Percentiles rank a stretch among this genome's conserved stretches.
These are phyloP conservation scores for Phytophthora gonapodyides DNA, from an alignment of 352 stramenopile species.

Conservation along the genomic window DNA sequence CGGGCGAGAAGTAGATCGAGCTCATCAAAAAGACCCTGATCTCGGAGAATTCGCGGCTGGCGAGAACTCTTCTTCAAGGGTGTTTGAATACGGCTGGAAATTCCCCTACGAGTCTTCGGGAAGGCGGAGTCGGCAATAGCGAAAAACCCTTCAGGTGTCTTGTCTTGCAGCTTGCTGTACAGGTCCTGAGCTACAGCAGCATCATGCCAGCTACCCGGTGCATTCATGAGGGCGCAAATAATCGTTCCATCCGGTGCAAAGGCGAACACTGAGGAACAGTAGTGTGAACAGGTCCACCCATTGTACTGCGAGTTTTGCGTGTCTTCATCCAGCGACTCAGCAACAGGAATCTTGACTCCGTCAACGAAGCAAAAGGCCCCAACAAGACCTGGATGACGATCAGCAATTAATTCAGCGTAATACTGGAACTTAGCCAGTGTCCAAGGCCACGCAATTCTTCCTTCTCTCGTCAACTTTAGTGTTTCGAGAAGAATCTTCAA, in stretches of 20 bases:
- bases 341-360: conserved; percentile 24
- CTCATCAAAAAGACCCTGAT: background rate
- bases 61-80: conserved; percentile 20
- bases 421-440: conserved; percentile 1
- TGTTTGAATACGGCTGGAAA: conserved; percentile 11
- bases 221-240: conserved; percentile 13
- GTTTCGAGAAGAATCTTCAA: conserved; percentile 14
- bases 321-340: conserved; percentile 6
- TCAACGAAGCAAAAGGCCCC: conserved; percentile 28
- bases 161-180: conserved; percentile 14
- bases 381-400: conserved; percentile 11
- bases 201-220: conserved; percentile 26
- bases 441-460: conserved; percentile 13
- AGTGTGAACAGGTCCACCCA: conserved; percentile 28
- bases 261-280: conserved; percentile 23
- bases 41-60: background rate
- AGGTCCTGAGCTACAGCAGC: conserved; percentile 13
- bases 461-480: conserved; percentile 1
- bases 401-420: conserved; percentile 15
- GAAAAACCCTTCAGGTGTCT: conserved; percentile 17
- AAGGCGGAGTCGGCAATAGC: conserved; percentile 31
- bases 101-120: background rate
- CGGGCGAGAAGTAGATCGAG: conserved; percentile 5
- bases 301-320: conserved; percentile 30
- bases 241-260: conserved; percentile 24